Evolutionary conservation across 2,329 filamentous ascomycete species (phyloP).

Genomic region (Beauveria rudraprayagi): DNA sequence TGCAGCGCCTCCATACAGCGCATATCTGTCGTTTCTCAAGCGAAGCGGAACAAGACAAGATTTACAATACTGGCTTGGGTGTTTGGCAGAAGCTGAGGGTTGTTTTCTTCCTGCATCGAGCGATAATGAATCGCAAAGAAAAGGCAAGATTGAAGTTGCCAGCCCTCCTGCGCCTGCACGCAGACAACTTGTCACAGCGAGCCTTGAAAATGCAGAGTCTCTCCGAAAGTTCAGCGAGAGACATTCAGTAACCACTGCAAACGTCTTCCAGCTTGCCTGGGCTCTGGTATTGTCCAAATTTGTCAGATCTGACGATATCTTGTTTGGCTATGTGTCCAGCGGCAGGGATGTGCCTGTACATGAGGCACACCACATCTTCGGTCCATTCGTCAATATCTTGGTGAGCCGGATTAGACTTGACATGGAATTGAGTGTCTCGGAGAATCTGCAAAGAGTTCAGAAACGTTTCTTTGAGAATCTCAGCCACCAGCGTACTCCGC

Average conservation of each 20-base stretch:
- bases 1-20: neutral
- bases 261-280: conserved; percentile 14
- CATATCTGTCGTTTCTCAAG: neutral
- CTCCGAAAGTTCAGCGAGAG: neutral
- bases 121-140: neutral
- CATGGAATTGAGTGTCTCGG: neutral
- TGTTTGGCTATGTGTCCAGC: conserved; percentile 13
- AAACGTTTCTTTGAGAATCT: neutral
- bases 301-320: conserved; percentile 8
- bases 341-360: conserved; percentile 14
- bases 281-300: conserved; percentile 12
- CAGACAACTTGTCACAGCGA: neutral
- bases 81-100: neutral
- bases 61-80: neutral
- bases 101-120: neutral
- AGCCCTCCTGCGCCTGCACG: neutral
- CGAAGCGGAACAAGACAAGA: neutral
- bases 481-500: neutral
- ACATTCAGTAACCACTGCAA: conserved; percentile 7
- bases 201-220: neutral
- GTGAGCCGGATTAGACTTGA: neutral
- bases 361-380: neutral
- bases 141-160: neutral
- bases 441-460: neutral
- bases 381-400: neutral